These are phyloP conservation scores for Cucurbita maxima DNA, from an alignment of 306 rosid genomes.

Conservation along the genomic window DNA sequence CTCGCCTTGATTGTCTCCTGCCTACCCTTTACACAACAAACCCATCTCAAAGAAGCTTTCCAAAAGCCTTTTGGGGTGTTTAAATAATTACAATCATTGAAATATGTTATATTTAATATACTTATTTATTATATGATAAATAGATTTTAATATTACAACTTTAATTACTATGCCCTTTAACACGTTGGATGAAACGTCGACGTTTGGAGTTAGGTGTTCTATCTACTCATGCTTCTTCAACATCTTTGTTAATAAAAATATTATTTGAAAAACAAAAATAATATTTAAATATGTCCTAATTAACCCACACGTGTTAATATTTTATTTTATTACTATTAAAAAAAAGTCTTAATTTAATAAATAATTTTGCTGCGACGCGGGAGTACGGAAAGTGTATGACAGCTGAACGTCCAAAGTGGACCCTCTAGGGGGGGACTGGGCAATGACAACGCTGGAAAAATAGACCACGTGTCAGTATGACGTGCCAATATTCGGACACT, in stretches of 20 bases:
- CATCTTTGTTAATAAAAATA: neutral
- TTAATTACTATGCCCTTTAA: neutral
- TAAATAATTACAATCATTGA: too few species aligned
- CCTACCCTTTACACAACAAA: neutral
- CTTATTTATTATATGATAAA: too few species aligned
- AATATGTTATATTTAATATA: too few species aligned
- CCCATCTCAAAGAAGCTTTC: neutral
- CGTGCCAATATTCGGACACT: neutral
- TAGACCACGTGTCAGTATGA: slow-evolving; percentile 1
- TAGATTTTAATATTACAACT: neutral
- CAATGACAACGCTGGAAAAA: neutral
- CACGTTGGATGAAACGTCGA: slow-evolving; percentile 4
- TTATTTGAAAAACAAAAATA: neutral
- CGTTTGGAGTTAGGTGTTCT: neutral
- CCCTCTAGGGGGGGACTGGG: neutral
- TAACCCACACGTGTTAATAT: too few species aligned
- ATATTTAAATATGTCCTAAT: too few species aligned
- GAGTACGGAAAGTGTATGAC: neutral
- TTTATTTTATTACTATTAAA: too few species aligned
- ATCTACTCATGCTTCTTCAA: neutral
- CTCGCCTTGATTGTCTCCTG: neutral
- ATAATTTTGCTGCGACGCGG: neutral
- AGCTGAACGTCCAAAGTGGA: neutral
- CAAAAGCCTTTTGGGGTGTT: neutral
- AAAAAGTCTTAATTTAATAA: too few species aligned